A percentile compares a stretch with the other conserved stretches of the same genome.
Conservation (phyloP, 208 protist genomes). For the Acanthamoeba healyi region DNA sequence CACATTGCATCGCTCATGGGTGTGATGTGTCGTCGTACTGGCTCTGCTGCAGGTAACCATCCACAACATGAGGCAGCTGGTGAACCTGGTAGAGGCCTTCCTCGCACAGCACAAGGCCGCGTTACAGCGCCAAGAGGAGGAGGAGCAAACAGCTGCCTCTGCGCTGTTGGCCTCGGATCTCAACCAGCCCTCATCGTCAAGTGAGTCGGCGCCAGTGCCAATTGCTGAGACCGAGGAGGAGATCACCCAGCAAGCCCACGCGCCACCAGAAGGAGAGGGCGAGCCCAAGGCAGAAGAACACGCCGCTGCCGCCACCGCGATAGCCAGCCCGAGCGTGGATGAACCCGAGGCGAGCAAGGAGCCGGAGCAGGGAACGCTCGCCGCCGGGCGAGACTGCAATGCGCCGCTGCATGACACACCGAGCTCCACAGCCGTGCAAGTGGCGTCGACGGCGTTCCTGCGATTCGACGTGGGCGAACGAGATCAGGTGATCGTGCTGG, state of each 20-base stretch:
- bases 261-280: too few relatives aligned
- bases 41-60: slow-evolving; percentile 47
- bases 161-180: not conserved
- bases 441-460: not conserved
- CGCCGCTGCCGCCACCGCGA: too few relatives aligned
- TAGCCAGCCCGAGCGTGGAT: too few relatives aligned
- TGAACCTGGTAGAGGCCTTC: not conserved
- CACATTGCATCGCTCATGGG: too few relatives aligned
- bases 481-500: not conserved
- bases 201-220: too few relatives aligned
- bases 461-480: slow-evolving; percentile 63
- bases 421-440: not conserved
- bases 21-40: too few relatives aligned
- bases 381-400: not conserved
- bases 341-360: too few relatives aligned
- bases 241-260: too few relatives aligned
- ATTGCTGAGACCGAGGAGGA: too few relatives aligned
- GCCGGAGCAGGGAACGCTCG: too few relatives aligned
- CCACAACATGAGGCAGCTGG: slow-evolving; percentile 40
- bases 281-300: too few relatives aligned
- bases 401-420: not conserved
- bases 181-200: too few relatives aligned
- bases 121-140: not conserved
- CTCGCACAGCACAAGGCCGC: not conserved
- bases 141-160: not conserved